Percentiles rank a stretch among this genome's conserved stretches.
phyloP scores from a whole-genome alignment of 345 rosid genomes.

The Eucalyptus leucophloia region DNA sequence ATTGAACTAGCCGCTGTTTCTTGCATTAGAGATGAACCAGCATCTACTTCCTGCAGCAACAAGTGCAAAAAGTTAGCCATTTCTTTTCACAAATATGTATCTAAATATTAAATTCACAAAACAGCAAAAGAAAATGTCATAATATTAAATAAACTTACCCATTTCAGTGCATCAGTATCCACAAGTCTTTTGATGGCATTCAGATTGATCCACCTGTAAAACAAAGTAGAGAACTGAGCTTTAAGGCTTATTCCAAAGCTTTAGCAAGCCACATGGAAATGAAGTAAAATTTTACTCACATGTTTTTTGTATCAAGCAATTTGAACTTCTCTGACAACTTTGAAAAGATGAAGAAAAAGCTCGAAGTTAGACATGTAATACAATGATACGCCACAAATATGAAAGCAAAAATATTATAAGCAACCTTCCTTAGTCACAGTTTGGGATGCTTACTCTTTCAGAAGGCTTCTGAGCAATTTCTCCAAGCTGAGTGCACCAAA shows the following conservation, averaged over 20 bases:
- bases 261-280: background rate
- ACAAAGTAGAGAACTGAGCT: background rate
- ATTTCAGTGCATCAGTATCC: conserved; percentile 18
- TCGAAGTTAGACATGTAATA: background rate
- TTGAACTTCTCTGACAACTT: conserved; percentile 18
- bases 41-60: background rate
- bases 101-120: background rate
- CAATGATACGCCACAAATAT: background rate
- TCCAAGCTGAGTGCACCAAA: conserved; percentile 19
- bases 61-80: background rate
- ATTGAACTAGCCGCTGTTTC: conserved; percentile 22
- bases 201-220: conserved; percentile 43
- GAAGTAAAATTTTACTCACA: conserved; percentile 22
- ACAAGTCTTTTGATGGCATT: conserved; percentile 34
- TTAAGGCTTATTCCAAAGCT: background rate
- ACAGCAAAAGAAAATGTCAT: background rate
- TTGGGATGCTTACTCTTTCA: conserved; percentile 16
- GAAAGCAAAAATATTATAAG: background rate
- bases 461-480: conserved; percentile 13
- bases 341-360: background rate
- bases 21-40: background rate
- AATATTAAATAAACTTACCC: background rate
- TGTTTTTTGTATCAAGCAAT: conserved; percentile 29
- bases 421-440: background rate
- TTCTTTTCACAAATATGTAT: background rate